Conservation (phyloP, 768 basidiomycete species). For the Termitomyces sp. region DNA sequence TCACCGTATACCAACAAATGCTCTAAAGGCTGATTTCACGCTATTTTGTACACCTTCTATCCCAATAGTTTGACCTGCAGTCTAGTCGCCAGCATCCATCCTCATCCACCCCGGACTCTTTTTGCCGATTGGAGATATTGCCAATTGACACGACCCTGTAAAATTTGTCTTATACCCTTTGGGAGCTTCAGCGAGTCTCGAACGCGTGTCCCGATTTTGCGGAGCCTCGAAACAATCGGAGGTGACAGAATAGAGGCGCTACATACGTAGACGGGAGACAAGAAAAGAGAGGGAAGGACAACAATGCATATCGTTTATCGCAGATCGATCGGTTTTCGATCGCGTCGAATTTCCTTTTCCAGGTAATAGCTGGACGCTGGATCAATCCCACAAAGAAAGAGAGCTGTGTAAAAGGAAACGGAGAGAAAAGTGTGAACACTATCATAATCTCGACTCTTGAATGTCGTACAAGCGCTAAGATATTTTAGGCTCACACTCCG, state of each 20-base stretch:
- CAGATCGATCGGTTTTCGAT: conserved; percentile 5
- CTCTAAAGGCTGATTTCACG: not conserved
- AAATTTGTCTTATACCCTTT: conserved; percentile 6
- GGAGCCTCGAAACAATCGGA: not conserved
- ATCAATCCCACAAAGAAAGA: not conserved
- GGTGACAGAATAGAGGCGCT: not conserved
- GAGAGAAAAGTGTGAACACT: not conserved
- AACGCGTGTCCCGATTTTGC: not conserved
- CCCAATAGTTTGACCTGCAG: not conserved
- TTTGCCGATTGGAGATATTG: conserved; percentile 8
- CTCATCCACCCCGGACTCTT: not conserved
- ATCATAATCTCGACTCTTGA: too few species aligned
- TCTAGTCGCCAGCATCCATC: not conserved
- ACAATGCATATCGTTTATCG: conserved; percentile 1
- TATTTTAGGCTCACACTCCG: too few species aligned
- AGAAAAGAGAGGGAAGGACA: not conserved
- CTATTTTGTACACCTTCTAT: not conserved
- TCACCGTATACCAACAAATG: not conserved
- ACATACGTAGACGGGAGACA: not conserved
- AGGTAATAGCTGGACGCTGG: not conserved
- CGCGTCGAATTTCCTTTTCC: not conserved
- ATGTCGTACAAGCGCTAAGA: too few species aligned
- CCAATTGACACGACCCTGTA: conserved; percentile 7
- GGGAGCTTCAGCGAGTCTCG: not conserved
- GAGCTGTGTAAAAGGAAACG: not conserved